Evolutionary conservation across 345 rosid species (phyloP).

Genomic region (Hibiscus trionum): DNA sequence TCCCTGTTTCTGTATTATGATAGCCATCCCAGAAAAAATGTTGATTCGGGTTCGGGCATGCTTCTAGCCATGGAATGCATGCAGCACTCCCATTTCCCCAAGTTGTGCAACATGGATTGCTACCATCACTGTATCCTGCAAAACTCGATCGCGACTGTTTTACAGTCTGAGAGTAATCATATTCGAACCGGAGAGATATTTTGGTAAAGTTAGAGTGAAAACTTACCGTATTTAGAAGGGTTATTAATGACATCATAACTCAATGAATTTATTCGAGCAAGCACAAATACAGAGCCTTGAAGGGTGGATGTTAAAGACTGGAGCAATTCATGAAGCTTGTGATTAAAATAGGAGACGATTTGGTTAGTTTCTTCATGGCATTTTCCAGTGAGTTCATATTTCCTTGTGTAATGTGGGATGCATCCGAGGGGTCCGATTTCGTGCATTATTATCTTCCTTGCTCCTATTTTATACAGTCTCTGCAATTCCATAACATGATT

Average conservation of each 20-base stretch:
- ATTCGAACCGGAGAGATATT: no score
- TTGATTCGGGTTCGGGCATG: slow-evolving; percentile 24
- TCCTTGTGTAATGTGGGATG: slow-evolving; percentile 29
- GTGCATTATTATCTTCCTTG: slow-evolving; percentile 31
- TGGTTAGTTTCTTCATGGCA: slow-evolving; percentile 30
- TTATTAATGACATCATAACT: background rate
- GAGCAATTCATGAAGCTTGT: slow-evolving; percentile 21
- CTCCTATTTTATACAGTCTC: slow-evolving; percentile 31
- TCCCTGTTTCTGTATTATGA: slow-evolving; percentile 28
- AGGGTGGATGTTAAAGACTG: slow-evolving; percentile 4
- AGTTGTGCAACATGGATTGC: slow-evolving; percentile 36
- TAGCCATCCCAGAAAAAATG: slow-evolving; percentile 43
- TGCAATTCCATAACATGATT: slow-evolving; percentile 1
- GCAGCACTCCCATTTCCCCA: slow-evolving; percentile 35
- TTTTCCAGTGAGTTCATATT: slow-evolving; percentile 13
- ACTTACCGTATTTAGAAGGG: slow-evolving; percentile 5
- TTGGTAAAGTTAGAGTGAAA: no score
- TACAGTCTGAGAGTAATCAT: no score
- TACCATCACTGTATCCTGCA: slow-evolving; percentile 28
- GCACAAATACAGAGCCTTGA: background rate
- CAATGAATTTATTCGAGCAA: slow-evolving; percentile 8
- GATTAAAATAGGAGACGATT: slow-evolving; percentile 22
- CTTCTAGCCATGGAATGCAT: slow-evolving; percentile 28
- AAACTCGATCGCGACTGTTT: background rate
- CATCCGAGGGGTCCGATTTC: slow-evolving; percentile 48